Evolutionary conservation across 148 eudicot genomes (phyloP), one percentile per base, ranked within the genome.

Genomic region (Rhododendron simsii): DNA sequence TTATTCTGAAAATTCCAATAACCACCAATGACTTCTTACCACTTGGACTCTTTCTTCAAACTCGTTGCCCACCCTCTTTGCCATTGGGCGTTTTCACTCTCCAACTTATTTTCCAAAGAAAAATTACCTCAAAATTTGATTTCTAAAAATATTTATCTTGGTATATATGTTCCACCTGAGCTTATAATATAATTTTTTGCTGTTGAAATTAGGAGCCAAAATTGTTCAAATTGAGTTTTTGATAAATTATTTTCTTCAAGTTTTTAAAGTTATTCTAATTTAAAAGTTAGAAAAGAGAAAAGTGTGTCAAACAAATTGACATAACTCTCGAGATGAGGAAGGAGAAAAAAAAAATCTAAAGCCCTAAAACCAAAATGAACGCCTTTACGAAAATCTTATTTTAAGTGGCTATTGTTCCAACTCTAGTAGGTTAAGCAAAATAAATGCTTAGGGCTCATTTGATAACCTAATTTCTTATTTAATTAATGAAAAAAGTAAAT

Each of bases 1-100:
- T 84, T 41, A 37, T 86, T 57, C 44, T 79, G 81, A 86, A 37
- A 79, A 79, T 88, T 86, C 90, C 84, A 88, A 86, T 20, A 67
- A 55, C 48, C 12, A 26, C 88, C 90, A 88, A 83, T 88, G 78
- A 76, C 59, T 78, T 77, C 61, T 78, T 67, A 41, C 81, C 86
- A 55, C 33, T 74, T 86, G 87, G 85, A 86, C 83, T 77, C 41
- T 61, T 23, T 20, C 79, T 14, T 20, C 10, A 33, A 37, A 18
- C 41, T 71, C 78, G 63, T 80, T 30, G 2, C 9, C 83, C 77
- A 84, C 85, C n/a, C 74, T 55, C 75, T 9, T n/a, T 11, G 3
- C 81, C 26, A 45, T 45, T 78, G 30, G 53, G 35, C 45, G 81
- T 23, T n/a, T 23, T n/a, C 55, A 44, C 81, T 23, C 55, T 47